Evolutionary conservation across 768 basidiomycete genomes (phyloP).

Genomic region (Strobilomyces dryophilus): DNA sequence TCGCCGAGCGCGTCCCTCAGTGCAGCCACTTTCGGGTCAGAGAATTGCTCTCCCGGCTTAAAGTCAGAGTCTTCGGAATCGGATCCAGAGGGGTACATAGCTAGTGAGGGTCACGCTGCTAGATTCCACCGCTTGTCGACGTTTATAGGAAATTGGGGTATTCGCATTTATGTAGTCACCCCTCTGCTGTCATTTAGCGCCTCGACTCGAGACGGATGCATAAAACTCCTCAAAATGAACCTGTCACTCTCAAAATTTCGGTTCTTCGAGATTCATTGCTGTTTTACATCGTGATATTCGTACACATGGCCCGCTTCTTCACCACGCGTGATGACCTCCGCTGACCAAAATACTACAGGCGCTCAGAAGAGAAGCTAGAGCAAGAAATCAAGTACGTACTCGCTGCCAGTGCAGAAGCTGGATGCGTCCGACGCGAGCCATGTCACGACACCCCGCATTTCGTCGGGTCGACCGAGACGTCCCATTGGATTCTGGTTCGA

Average conservation of each 20-base stretch:
- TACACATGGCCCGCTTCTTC: not conserved
- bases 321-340: conserved; percentile 32
- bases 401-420: conserved; percentile 78
- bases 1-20: not conserved
- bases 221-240: no score
- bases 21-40: not conserved
- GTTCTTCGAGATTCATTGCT: no score
- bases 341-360: conserved; percentile 27
- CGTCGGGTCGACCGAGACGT: conserved; percentile 66
- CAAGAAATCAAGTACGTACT: conserved; percentile 43
- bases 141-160: no score
- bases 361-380: not conserved
- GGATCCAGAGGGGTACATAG: no score
- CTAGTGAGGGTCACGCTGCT: no score
- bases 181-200: no score
- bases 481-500: conserved; percentile 65
- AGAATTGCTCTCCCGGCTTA: not conserved
- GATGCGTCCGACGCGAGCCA: conserved; percentile 78
- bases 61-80: no score
- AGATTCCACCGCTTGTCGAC: no score
- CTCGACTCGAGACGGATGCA: no score
- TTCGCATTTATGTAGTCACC: no score
- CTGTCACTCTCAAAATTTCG: no score
- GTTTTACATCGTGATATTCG: no score
- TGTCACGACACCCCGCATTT: conserved; percentile 63